These are phyloP conservation scores for Pseudopyrenochaeta lycopersici DNA, from an alignment of 2,329 filamentous ascomycete species.

Conservation along the genomic window DNA sequence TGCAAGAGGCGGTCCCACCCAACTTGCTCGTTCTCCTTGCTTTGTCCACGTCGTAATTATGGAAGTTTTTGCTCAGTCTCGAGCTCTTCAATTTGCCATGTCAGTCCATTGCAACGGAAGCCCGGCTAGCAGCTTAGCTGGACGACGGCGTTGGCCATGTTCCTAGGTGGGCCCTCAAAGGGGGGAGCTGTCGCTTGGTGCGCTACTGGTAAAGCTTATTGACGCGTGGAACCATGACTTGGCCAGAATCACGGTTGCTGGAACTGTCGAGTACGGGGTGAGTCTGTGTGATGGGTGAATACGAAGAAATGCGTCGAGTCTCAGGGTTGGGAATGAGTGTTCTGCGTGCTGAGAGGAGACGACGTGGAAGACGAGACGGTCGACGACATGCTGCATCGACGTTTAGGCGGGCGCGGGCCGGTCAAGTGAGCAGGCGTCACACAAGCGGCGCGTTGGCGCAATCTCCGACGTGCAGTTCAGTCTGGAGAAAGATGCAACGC, in stretches of 20 bases:
- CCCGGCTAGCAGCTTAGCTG: too few relatives aligned
- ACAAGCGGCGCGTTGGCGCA: slow-evolving; percentile 24
- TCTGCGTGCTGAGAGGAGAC: neutral
- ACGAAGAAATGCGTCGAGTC: slow-evolving; percentile 3
- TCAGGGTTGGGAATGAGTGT: neutral
- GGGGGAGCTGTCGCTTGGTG: neutral
- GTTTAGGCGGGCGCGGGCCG: slow-evolving; percentile 17
- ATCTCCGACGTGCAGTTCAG: slow-evolving; percentile 22
- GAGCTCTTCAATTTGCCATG: too few relatives aligned
- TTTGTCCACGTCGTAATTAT: too few relatives aligned
- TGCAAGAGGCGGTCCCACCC: too few relatives aligned
- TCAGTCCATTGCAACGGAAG: too few relatives aligned
- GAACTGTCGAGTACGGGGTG: too few relatives aligned
- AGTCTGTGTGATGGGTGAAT: neutral
- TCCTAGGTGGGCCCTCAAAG: too few relatives aligned
- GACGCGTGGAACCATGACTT: slow-evolving; percentile 14
- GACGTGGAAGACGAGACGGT: neutral
- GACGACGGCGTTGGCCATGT: too few relatives aligned
- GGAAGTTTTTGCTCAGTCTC: too few relatives aligned
- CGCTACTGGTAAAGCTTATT: slow-evolving; percentile 7
- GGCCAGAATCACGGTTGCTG: neutral
- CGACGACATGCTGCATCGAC: slow-evolving; percentile 1
- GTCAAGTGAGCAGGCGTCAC: slow-evolving; percentile 36
- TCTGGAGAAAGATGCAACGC: slow-evolving; percentile 22
- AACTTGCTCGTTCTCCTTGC: too few relatives aligned